A percentile compares a stretch with the other conserved stretches of the same genome.
Conservation (phyloP, 805 yeast genomes). For the Candida peoriensis region DNA sequence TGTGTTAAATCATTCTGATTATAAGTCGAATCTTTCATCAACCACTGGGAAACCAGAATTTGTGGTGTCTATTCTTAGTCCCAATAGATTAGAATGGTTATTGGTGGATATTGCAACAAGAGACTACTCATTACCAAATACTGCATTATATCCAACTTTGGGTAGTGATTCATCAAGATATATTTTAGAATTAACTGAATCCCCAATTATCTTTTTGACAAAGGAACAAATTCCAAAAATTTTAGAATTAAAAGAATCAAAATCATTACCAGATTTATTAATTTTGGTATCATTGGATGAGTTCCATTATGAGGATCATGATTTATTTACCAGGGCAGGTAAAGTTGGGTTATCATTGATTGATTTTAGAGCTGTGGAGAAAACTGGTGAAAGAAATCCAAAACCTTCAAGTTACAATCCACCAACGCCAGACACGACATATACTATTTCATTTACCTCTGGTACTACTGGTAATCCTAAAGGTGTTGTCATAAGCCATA, state of each 20-base stretch:
- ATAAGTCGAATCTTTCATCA: constrained; percentile 3
- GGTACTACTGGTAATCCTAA: constrained; percentile 76
- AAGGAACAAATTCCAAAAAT: constrained; percentile 38
- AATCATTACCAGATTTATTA: constrained; percentile 33
- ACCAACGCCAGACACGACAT: constrained; percentile 46
- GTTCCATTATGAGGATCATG: constrained; percentile 31
- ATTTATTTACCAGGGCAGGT: constrained; percentile 27
- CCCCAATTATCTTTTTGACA: constrained; percentile 46
- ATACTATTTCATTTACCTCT: constrained; percentile 66
- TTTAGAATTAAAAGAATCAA: constrained; percentile 22
- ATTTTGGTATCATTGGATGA: constrained; percentile 54
- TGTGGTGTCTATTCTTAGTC: constrained; percentile 40
- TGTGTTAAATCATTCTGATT: constrained; percentile 11
- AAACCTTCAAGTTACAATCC: constrained; percentile 32
- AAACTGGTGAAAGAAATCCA: constrained; percentile 40
- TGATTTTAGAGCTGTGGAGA: constrained; percentile 37
- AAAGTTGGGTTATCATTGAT: constrained; percentile 32
- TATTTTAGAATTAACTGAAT: constrained; percentile 45
- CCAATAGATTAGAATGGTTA: constrained; percentile 54
- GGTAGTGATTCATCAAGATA: constrained; percentile 48
- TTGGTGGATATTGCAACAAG: constrained; percentile 51
- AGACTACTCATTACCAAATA: constrained; percentile 40
- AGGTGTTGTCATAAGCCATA: constrained; percentile 57
- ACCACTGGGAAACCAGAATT: constrained; percentile 25
- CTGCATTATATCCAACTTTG: constrained; percentile 39